Conservation (phyloP, 2,329 filamentous ascomycete species). For the Metarhizium rileyi region DNA sequence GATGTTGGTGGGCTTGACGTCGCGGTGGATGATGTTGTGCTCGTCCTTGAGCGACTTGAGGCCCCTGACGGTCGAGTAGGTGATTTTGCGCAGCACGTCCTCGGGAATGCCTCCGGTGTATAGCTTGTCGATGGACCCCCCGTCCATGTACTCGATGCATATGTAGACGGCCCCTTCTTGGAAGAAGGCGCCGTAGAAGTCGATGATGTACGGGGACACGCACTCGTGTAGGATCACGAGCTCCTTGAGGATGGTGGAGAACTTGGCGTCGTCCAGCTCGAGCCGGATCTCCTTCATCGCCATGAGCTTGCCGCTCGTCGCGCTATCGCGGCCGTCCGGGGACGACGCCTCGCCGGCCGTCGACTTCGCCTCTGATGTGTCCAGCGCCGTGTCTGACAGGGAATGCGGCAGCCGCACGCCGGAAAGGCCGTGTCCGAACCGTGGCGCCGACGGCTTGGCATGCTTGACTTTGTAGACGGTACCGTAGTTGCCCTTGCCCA, state of each 20-base stretch:
- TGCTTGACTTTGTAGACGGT: constrained; percentile 96
- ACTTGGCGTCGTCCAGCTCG: constrained; percentile 93
- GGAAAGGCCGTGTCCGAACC: constrained; percentile 49
- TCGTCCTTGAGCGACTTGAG: constrained; percentile 92
- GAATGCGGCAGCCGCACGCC: constrained; percentile 30
- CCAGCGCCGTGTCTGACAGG: constrained; percentile 25
- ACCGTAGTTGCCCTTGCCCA: constrained; percentile 97
- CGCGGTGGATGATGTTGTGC: constrained; percentile 97
- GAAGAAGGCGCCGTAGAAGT: constrained; percentile 98
- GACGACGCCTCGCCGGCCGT: constrained; percentile 17
- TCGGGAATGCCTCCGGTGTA: constrained; percentile 89
- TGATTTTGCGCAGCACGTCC: constrained; percentile 78
- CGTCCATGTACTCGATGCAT: constrained; percentile 99
- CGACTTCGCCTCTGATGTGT: constrained; percentile 14
- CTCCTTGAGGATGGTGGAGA: constrained; percentile 95
- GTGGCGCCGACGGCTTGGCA: constrained; percentile 50
- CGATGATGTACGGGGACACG: constrained; percentile 90
- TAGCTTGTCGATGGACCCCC: constrained; percentile 92
- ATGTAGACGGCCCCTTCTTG: constrained; percentile 98
- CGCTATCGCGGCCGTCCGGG: constrained; percentile 23
- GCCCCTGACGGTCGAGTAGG: constrained; percentile 80
- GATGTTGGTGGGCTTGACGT: constrained; percentile 99
- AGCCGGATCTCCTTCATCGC: constrained; percentile 98
- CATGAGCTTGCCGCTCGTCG: constrained; percentile 73
- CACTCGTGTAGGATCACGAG: constrained; percentile 93